phyloP scores from a whole-genome alignment of 768 basidiomycete species.

The Tricholoma sp. region DNA sequence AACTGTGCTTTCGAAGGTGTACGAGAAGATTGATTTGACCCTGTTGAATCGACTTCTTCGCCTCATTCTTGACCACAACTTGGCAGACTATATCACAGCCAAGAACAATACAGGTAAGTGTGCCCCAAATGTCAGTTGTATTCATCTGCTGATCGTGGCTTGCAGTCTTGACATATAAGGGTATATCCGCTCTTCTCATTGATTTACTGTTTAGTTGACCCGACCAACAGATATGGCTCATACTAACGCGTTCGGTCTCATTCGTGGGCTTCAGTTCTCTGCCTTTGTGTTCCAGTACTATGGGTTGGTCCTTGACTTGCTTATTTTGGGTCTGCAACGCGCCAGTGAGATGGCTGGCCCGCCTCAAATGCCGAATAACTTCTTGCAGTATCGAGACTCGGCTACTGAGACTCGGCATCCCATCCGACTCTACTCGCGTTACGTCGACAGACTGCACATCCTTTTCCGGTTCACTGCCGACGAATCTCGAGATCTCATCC shows the following conservation, averaged over 20 bases:
- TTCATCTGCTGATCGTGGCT: conserved; percentile 1
- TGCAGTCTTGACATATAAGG: conserved; percentile 81
- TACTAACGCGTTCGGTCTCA: conserved; percentile 94
- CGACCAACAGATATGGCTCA: conserved; percentile 77
- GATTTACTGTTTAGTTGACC: conserved; percentile 4
- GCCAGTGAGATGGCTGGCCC: conserved; percentile 99
- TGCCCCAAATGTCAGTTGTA: neutral
- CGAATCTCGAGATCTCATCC: conserved; percentile 95
- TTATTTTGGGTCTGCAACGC: conserved; percentile 95
- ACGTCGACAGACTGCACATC: conserved; percentile 92
- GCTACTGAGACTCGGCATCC: conserved; percentile 95
- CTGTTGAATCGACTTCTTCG: conserved; percentile 92
- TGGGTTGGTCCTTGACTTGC: conserved; percentile 89
- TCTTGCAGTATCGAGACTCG: conserved; percentile 94
- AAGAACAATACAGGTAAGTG: conserved; percentile 87
- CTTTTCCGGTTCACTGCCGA: conserved; percentile 98
- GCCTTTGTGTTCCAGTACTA: conserved; percentile 99
- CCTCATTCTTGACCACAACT: conserved; percentile 95
- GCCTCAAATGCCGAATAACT: conserved; percentile 96
- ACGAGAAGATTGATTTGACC: conserved; percentile 98
- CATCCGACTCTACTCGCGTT: conserved; percentile 96
- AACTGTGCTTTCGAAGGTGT: conserved; percentile 94
- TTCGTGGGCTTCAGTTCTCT: conserved; percentile 97
- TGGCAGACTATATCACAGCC: conserved; percentile 98
- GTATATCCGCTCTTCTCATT: conserved; percentile 19